Evolutionary conservation across 1,284 basidiomycete species (phyloP), one percentile per base, ranked within the genome.

Genomic region (Trichosporon inkin): DNA sequence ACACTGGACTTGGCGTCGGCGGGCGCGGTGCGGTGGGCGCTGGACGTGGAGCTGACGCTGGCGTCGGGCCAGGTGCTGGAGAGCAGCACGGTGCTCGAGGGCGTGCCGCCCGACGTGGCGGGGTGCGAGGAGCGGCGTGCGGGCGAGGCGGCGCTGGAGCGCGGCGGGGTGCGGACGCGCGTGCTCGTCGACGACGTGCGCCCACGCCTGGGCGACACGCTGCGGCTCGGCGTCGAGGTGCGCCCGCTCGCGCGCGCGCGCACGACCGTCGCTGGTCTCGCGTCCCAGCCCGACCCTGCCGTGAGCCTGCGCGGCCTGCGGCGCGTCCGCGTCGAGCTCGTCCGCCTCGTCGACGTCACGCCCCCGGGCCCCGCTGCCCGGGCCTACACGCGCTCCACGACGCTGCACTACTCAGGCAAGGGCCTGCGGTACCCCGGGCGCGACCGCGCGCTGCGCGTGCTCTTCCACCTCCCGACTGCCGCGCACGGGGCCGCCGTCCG

Each of bases 381-480:
- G 0, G 8, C 60, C 13, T 39, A 61, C 1, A 41, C 63, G 2
- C 19, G 40, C 5, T 40, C 32, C 6, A 49, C 55, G 10, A 49
- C 53, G 6, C 24, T 56, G n/a, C 70, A 76, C 63, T 56, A 69
- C 0, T 73, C 74, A 1, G 77, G 77, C 40, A 79, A 79, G 62
- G 74, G 72, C 7, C 67, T 77, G 11, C 70, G 77, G 20, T 79
- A 74, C 49, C 77, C 77, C 2, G 73, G 75, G 6, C 28, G 63
- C 3, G 53, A 58, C 11, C 56, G 59, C 10, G 39, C 56, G 5
- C 67, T 77, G 1, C 68, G 77, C 13, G 60, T 79, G 0, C 65
- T 79, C 2, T 79, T 79, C 60, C 73, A 74, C 20, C 56, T 79
- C 11, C 76, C 75, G 1, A 73, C 71, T 1, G 67, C 6, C 68